phyloP scores from a whole-genome alignment of 140 eudicot genomes.

The Cichorium intybus region DNA sequence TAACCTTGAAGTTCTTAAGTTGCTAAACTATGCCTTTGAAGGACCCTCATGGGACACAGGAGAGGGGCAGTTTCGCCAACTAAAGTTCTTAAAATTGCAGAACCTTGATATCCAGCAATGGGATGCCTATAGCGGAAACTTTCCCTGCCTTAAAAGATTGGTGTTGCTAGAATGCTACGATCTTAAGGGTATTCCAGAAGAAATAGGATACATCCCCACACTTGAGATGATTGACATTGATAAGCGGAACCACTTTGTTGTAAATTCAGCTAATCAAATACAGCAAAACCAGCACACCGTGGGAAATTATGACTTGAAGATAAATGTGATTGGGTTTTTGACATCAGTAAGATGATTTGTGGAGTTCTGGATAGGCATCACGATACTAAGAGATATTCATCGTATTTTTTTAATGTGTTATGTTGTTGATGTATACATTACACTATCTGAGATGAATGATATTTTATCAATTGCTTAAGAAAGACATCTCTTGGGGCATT shows the following conservation, averaged over 20 bases:
- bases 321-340: conserved; percentile 20
- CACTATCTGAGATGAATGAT: no score
- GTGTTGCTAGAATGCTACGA: conserved; percentile 14
- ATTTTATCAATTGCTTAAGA: no score
- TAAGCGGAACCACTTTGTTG: neutral
- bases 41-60: conserved; percentile 31
- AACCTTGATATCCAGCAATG: conserved; percentile 24
- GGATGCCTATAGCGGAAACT: conserved; percentile 9
- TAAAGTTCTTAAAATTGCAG: conserved; percentile 29
- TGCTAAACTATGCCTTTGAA: conserved; percentile 16
- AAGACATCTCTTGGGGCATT: no score
- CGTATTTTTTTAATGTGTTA: neutral
- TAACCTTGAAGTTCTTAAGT: conserved; percentile 38
- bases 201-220: conserved; percentile 20
- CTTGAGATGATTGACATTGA: conserved; percentile 27
- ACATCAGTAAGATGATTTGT: conserved; percentile 16
- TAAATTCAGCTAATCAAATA: conserved; percentile 11
- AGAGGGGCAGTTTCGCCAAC: conserved; percentile 23
- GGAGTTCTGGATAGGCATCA: neutral
- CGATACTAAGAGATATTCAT: neutral
- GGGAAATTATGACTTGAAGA: conserved; percentile 26
- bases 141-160: conserved; percentile 25
- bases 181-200: conserved; percentile 16
- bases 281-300: conserved; percentile 21
- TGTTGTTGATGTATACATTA: no score